Base-by-base conservation (phyloP, 257 asterid species). In the Solanum bulbocastanum region DNA sequence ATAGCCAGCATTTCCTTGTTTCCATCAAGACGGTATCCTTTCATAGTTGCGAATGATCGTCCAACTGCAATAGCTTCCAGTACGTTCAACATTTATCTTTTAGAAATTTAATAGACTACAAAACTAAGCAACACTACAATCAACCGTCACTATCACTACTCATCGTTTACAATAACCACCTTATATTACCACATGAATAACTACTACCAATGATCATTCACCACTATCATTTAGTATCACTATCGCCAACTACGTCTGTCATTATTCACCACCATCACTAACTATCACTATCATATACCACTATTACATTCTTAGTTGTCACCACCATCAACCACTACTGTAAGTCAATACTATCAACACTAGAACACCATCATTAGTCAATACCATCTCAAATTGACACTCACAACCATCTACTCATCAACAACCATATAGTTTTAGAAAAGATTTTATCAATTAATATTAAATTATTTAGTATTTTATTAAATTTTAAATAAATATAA, bases 1-100 rank as follows among this genome's bases (percentile, higher is more conserved):
- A 92, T 85, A 3, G 94, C 93, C 33, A 90, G 35, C 94, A 92
- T 92, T 87, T 92, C 94, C 81, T 90, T 89, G 76, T 92, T 92
- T 87, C 94, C 94, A 88, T 92, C 90, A 71, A 92, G 89, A 86
- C 86, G 90, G 90, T 92, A 92, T 33, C 91, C 91, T 85, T 87
- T 89, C 46, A 89, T 46, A 15, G 91, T 84, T 6, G 94, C 94
- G 52, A 92, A 92, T 25, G 92, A 89, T 83, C 93, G 79, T 1
- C 94, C 94, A 33, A 92, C 92, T 25, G 94, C 94, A 82, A 92
- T 88, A 2, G 93, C 94, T 92, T 92, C 94, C 94, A 89, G 89
- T 36, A 10, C 14, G 36, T 40, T 71, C 42, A 49, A 83, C 86
- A 49, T 83, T 46, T 42, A 42, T 42, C 5, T 52, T 52, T 52